Conservation (phyloP, 2,329 filamentous ascomycete genomes). For the Penicillium freii region DNA sequence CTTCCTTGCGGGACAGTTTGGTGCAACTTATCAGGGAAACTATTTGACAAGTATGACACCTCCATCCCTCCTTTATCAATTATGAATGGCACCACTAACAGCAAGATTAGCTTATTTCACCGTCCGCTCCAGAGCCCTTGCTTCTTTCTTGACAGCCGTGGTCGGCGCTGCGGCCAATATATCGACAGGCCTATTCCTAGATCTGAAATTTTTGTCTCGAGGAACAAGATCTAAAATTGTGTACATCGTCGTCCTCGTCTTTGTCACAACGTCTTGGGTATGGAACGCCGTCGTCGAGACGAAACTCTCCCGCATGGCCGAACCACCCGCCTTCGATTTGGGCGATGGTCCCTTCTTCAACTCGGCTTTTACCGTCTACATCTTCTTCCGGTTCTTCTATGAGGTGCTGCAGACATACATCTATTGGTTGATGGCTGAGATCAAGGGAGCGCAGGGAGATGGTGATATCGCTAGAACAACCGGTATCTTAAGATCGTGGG, state of each 20-base stretch:
- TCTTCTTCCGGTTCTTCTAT: constrained; percentile 53
- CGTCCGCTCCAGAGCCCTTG: constrained; percentile 49
- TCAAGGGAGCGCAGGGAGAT: constrained; percentile 28
- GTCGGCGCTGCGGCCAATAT: constrained; percentile 45
- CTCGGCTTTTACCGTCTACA: constrained; percentile 48
- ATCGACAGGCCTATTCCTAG: constrained; percentile 23
- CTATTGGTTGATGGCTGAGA: constrained; percentile 50
- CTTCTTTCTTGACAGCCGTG: constrained; percentile 46
- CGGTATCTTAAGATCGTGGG: constrained; percentile 34
- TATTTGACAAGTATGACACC: constrained; percentile 45
- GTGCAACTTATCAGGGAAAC: constrained; percentile 52
- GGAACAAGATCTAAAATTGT: constrained; percentile 45
- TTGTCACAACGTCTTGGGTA: constrained; percentile 46
- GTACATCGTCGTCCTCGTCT: constrained; percentile 43
- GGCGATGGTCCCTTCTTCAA: constrained; percentile 21
- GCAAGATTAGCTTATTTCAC: constrained; percentile 46
- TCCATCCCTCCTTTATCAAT: neutral
- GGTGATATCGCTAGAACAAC: constrained; percentile 34
- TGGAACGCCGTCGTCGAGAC: constrained; percentile 53
- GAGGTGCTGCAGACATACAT: constrained; percentile 54
- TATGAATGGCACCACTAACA: neutral
- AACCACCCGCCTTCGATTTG: constrained; percentile 43
- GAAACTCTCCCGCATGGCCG: constrained; percentile 47
- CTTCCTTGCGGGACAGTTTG: constrained; percentile 53
- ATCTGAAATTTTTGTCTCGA: constrained; percentile 44